Evolutionary conservation across 2,329 filamentous ascomycete species (phyloP).

Genomic region (Botrytis elliptica): DNA sequence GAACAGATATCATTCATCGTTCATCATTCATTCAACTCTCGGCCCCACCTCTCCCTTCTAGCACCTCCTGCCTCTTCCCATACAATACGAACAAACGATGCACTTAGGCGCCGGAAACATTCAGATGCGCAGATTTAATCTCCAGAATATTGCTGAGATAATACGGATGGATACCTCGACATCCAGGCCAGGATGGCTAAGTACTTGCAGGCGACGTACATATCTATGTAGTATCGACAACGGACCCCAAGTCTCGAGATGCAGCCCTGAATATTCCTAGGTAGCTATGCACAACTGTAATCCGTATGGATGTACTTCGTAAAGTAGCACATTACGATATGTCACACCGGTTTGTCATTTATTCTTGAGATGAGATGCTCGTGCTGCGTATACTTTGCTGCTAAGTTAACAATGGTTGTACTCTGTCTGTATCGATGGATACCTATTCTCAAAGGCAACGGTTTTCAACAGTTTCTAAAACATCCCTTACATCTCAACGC

Average conservation of each 20-base stretch:
- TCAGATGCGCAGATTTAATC: not conserved
- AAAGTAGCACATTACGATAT: not conserved
- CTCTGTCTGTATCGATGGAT: no score
- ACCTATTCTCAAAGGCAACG: not conserved
- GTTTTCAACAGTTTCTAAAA: not conserved
- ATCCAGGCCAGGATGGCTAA: not conserved
- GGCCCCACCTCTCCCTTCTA: not conserved
- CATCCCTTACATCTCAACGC: conserved; percentile 5
- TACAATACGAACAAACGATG: not conserved
- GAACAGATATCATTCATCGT: not conserved
- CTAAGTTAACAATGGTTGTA: not conserved
- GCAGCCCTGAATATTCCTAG: conserved; percentile 1
- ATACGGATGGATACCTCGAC: not conserved
- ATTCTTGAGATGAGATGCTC: not conserved
- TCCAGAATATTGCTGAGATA: not conserved
- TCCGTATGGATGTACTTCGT: not conserved
- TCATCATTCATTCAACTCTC: not conserved
- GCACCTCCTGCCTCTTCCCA: not conserved
- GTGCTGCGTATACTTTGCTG: not conserved
- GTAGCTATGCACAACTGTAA: not conserved
- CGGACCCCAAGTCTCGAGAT: not conserved
- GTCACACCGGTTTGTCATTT: not conserved
- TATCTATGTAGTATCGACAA: not conserved
- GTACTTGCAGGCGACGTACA: not conserved
- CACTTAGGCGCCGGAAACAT: not conserved